Percentiles rank a stretch among this genome's conserved stretches.
Evolutionary conservation across 805 yeast species (phyloP).

Genomic region (Jamesozyma lodderae): DNA sequence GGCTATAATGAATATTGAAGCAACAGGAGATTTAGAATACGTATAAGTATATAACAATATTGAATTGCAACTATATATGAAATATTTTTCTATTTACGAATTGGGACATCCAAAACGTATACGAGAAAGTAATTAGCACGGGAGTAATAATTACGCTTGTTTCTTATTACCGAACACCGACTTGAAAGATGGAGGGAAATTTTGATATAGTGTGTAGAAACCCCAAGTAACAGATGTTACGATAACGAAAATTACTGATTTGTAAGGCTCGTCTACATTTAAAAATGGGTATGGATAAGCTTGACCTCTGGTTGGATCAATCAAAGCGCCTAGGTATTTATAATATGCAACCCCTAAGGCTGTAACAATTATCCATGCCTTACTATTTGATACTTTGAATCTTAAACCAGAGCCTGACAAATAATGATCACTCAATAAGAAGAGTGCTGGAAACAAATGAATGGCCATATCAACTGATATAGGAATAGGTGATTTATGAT

Average conservation of each 20-base stretch:
- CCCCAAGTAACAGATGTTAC: slow-evolving; percentile 35
- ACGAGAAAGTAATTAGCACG: no score
- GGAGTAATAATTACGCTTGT: no score
- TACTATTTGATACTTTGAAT: slow-evolving; percentile 29
- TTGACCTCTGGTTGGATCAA: slow-evolving; percentile 40
- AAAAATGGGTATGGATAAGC: slow-evolving; percentile 62
- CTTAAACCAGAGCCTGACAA: slow-evolving; percentile 38
- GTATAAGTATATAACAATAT: no score
- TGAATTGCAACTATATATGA: no score
- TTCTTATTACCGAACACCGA: neutral
- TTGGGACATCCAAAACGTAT: no score
- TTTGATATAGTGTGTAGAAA: slow-evolving; percentile 25
- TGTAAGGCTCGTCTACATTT: slow-evolving; percentile 39
- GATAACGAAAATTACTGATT: slow-evolving; percentile 40
- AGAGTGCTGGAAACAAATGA: slow-evolving; percentile 50
- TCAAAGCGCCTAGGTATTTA: slow-evolving; percentile 39
- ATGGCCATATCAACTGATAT: slow-evolving; percentile 45
- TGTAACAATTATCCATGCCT: slow-evolving; percentile 35
- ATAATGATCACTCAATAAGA: slow-evolving; percentile 45
- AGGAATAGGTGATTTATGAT: slow-evolving; percentile 34
- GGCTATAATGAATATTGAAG: no score
- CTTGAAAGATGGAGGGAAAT: slow-evolving; percentile 17
- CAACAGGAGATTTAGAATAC: no score
- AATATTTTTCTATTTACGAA: no score
- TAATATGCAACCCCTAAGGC: slow-evolving; percentile 43